Percentiles rank a stretch among this genome's conserved stretches.
phyloP scores from a whole-genome alignment of 805 yeast species.

The Cyberlindnera bimundalis region DNA sequence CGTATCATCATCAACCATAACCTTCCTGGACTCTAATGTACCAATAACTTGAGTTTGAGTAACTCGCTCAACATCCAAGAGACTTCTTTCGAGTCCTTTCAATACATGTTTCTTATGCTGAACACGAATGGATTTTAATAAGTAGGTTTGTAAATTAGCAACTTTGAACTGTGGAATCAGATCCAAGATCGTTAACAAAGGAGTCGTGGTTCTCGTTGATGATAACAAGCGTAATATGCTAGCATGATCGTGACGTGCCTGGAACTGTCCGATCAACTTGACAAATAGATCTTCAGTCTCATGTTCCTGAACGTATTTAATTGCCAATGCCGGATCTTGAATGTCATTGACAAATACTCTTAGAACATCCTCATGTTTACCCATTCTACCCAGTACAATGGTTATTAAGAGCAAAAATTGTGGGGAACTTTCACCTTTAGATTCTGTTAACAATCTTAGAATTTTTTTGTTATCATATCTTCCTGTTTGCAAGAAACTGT shows the following conservation, averaged over 20 bases:
- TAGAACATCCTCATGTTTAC: slow-evolving; percentile 60
- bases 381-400: slow-evolving; percentile 53
- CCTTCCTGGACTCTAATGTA: slow-evolving; percentile 5
- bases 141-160: slow-evolving; percentile 18
- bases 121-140: slow-evolving; percentile 19
- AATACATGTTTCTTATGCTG: slow-evolving; percentile 11
- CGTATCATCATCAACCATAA: slow-evolving; percentile 8
- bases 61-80: slow-evolving; percentile 14
- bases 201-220: slow-evolving; percentile 33
- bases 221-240: slow-evolving; percentile 40
- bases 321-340: slow-evolving; percentile 54
- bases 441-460: slow-evolving; percentile 27
- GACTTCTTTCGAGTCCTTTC: slow-evolving; percentile 4
- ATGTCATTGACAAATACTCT: slow-evolving; percentile 57
- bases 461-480: slow-evolving; percentile 28
- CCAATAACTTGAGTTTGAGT: slow-evolving; percentile 7
- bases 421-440: neutral
- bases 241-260: slow-evolving; percentile 30
- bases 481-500: slow-evolving; percentile 32
- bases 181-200: slow-evolving; percentile 14
- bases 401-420: slow-evolving; percentile 43
- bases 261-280: slow-evolving; percentile 35
- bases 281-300: slow-evolving; percentile 32
- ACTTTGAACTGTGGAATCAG: slow-evolving; percentile 16
- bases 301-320: slow-evolving; percentile 43